Conservation (phyloP, 805 yeast species). For the Middelhovenomyces tepae region DNA sequence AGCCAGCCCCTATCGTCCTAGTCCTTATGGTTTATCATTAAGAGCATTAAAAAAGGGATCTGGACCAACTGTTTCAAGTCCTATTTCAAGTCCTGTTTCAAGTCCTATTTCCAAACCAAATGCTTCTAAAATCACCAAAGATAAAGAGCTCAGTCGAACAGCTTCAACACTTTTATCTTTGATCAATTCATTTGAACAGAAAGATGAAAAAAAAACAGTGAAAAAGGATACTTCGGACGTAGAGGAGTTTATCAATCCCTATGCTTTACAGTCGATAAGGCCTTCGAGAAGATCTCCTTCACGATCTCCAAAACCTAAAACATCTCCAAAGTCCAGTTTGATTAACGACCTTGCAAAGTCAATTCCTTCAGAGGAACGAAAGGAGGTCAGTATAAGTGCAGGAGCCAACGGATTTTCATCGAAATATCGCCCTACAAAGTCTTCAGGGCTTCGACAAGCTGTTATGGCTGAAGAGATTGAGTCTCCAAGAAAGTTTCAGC, state of each 20-base stretch:
- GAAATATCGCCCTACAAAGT: background rate
- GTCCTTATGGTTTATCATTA: no score
- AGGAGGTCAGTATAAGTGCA: background rate
- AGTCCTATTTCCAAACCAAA: no score
- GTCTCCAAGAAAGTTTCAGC: background rate
- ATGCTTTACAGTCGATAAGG: no score
- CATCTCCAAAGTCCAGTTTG: background rate
- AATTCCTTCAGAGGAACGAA: conserved; percentile 1
- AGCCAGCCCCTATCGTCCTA: conserved; percentile 5
- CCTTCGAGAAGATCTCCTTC: no score
- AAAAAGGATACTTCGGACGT: conserved; percentile 16
- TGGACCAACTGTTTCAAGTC: no score
- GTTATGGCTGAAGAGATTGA: background rate
- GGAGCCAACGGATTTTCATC: background rate
- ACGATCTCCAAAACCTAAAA: background rate
- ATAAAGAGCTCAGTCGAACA: conserved; percentile 33
- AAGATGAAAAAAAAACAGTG: conserved; percentile 8
- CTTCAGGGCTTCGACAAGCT: conserved; percentile 1
- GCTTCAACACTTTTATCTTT: conserved; percentile 43
- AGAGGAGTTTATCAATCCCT: conserved; percentile 35
- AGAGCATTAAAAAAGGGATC: no score
- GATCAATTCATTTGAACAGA: conserved; percentile 26
- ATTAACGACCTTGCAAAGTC: no score
- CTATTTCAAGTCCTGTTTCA: no score
- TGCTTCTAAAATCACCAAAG: background rate